Conservation (phyloP, 495 filamentous ascomycete genomes). For the Xylaria grammica region DNA sequence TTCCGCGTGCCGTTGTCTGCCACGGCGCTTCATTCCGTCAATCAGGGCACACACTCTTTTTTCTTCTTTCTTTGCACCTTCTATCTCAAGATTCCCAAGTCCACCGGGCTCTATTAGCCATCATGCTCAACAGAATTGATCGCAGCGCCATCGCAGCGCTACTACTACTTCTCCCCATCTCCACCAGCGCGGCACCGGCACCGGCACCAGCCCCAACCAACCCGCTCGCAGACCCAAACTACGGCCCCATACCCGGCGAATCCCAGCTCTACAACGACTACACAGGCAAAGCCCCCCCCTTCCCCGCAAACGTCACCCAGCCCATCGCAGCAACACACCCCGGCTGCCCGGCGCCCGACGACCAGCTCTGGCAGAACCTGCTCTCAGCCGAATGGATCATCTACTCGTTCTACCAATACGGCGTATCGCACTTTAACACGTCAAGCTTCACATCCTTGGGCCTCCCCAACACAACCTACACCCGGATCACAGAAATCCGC, state of each 20-base stretch:
- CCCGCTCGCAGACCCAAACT: conserved; percentile 41
- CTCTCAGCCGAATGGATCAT: conserved; percentile 61
- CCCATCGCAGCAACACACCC: conserved; percentile 47
- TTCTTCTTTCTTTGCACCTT: too few species aligned
- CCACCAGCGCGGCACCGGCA: too few species aligned
- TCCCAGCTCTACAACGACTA: conserved; percentile 50
- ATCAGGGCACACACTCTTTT: too few species aligned
- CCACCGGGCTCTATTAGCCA: too few species aligned
- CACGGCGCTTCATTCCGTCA: too few species aligned
- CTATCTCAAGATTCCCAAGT: too few species aligned
- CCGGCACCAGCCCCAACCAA: too few species aligned
- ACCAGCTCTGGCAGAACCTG: conserved; percentile 59
- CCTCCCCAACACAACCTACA: conserved; percentile 51
- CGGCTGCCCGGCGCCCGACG: conserved; percentile 49
- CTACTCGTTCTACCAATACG: conserved; percentile 60
- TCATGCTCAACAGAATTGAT: too few species aligned
- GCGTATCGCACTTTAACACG: conserved; percentile 51
- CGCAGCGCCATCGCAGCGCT: too few species aligned
- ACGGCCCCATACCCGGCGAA: conserved; percentile 50
- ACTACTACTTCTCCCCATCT: too few species aligned
- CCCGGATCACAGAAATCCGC: conserved; percentile 58
- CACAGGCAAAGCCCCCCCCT: conserved; percentile 47
- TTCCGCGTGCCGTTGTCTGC: too few species aligned
- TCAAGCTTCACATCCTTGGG: conserved; percentile 48
- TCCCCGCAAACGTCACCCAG: conserved; percentile 50